Conservation (phyloP, 495 filamentous ascomycete genomes). For the Margaritispora aquatica region DNA sequence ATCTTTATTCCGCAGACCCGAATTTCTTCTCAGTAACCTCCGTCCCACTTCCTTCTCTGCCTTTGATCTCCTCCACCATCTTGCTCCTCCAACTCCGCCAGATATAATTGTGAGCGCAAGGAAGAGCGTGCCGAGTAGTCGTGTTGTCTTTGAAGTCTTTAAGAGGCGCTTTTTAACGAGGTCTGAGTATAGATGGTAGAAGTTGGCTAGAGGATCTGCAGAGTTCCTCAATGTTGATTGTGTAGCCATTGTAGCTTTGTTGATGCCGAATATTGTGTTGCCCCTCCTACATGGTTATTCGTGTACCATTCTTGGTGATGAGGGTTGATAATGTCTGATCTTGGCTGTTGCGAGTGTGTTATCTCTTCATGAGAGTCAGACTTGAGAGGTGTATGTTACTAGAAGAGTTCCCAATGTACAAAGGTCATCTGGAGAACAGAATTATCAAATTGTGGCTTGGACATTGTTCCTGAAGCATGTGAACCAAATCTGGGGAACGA, state of each 20-base stretch:
- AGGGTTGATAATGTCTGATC: too few relatives aligned
- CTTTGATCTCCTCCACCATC: conserved; percentile 61
- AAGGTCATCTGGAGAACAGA: not conserved
- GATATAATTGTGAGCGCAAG: conserved; percentile 71
- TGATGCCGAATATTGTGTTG: not conserved
- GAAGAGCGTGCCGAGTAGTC: conserved; percentile 65
- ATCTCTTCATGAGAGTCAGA: too few relatives aligned
- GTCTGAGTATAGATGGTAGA: conserved; percentile 60
- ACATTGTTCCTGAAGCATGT: conserved; percentile 3
- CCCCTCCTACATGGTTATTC: conserved; percentile 9
- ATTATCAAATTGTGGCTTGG: not conserved
- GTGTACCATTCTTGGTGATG: not conserved
- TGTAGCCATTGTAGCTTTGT: conserved; percentile 56
- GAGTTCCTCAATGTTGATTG: conserved; percentile 75
- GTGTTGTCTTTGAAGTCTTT: conserved; percentile 58
- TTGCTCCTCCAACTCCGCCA: conserved; percentile 66
- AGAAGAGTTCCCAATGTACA: not conserved
- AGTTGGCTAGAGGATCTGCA: conserved; percentile 61
- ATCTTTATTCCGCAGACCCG: conserved; percentile 86
- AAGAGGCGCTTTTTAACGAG: conserved; percentile 54
- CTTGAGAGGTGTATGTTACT: too few relatives aligned
- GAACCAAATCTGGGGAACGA: conserved; percentile 5
- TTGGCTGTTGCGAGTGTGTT: not conserved
- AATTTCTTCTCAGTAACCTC: conserved; percentile 81
- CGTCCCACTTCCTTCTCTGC: conserved; percentile 75